phyloP scores from a whole-genome alignment of 139 green algal genomes.

The Coelastrella sp. region DNA sequence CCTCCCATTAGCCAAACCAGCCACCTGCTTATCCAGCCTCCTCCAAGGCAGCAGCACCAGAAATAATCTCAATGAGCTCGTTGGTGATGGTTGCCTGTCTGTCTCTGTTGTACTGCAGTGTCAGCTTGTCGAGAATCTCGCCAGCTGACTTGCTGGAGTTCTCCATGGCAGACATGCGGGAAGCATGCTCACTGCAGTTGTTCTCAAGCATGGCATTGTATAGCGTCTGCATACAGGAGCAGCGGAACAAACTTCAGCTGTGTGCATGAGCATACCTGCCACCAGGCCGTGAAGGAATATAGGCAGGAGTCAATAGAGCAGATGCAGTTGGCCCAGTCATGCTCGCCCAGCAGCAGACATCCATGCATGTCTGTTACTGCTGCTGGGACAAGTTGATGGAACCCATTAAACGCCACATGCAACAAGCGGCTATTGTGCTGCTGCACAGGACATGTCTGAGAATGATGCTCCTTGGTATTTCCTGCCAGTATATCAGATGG shows the following conservation, averaged over 20 bases:
- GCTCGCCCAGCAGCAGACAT: no score
- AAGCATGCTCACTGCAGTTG: conserved; percentile 94
- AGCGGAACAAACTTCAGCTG: background rate
- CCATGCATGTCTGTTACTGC: no score
- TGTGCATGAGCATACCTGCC: background rate
- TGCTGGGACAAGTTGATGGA: no score
- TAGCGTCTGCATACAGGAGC: conserved; percentile 73
- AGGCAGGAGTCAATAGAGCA: background rate
- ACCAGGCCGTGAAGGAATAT: background rate
- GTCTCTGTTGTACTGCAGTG: conserved; percentile 78
- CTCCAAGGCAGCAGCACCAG: conserved; percentile 81
- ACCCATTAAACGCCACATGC: no score
- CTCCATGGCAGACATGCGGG: conserved; percentile 98
- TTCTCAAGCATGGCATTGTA: conserved; percentile 98
- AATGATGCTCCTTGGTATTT: no score
- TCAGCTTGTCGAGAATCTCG: conserved; percentile 97
- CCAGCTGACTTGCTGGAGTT: conserved; percentile 96
- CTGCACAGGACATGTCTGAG: no score
- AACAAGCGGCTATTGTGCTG: no score
- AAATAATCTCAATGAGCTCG: conserved; percentile 99
- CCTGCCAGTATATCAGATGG: background rate
- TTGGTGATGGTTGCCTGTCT: conserved; percentile 89
- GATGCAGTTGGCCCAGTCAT: background rate
- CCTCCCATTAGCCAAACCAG: background rate
- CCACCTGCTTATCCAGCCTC: conserved; percentile 41